A percentile compares a stretch with the other conserved stretches of the same genome.
Evolutionary conservation across 2,329 filamentous ascomycete genomes (phyloP).

Genomic region (Hymenoscyphus linearis): DNA sequence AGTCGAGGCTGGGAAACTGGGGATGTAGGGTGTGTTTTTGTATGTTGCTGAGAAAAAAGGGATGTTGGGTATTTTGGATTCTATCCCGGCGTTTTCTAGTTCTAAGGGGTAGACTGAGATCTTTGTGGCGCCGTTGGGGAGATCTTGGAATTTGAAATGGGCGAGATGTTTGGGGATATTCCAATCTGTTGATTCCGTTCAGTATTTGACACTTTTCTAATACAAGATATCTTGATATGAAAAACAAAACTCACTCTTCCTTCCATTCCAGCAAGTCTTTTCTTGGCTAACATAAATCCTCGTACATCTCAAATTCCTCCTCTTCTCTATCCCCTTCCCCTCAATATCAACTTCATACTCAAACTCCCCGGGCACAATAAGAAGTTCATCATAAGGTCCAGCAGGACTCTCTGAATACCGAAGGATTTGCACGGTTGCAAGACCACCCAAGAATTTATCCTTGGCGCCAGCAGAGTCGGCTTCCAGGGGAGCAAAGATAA

Average conservation of each 20-base stretch:
- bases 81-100: slow-evolving; percentile 24
- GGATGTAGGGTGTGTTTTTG: slow-evolving; percentile 37
- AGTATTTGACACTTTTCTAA: not conserved
- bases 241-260: slow-evolving; percentile 37
- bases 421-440: slow-evolving; percentile 46
- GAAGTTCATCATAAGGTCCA: slow-evolving; percentile 49
- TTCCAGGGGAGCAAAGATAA: slow-evolving; percentile 45
- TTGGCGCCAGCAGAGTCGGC: slow-evolving; percentile 37
- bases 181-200: slow-evolving; percentile 38
- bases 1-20: slow-evolving; percentile 41
- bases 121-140: slow-evolving; percentile 34
- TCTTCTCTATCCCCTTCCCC: not conserved
- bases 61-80: slow-evolving; percentile 25
- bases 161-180: slow-evolving; percentile 52
- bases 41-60: slow-evolving; percentile 45
- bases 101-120: slow-evolving; percentile 44
- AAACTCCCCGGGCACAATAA: slow-evolving; percentile 40
- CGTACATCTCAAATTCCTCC: slow-evolving; percentile 40
- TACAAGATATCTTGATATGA: not conserved
- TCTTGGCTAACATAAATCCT: slow-evolving; percentile 51
- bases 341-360: not conserved
- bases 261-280: slow-evolving; percentile 47
- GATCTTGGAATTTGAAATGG: slow-evolving; percentile 41
- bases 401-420: slow-evolving; percentile 47
- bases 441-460: slow-evolving; percentile 39